Conservation (phyloP, 164 flowering plant genomes). For the Macadamia tetraphylla region DNA sequence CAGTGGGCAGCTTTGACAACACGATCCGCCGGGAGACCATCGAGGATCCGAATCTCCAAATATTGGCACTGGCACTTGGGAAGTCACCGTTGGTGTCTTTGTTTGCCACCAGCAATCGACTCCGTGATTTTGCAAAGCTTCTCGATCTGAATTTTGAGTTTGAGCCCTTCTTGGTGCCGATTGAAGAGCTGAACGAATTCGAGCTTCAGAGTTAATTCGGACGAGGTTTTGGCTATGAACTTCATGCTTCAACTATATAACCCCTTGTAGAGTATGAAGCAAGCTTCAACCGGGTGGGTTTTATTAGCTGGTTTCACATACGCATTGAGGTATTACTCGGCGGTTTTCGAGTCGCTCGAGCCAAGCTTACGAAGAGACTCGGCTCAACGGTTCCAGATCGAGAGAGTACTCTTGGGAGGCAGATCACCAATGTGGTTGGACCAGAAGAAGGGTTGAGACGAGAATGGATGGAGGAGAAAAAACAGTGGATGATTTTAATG, state of each 20-base stretch:
- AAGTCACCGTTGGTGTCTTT: slow-evolving; percentile 40
- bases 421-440: slow-evolving; percentile 52
- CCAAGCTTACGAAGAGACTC: slow-evolving; percentile 64
- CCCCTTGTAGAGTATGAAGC: slow-evolving; percentile 82
- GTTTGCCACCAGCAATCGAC: slow-evolving; percentile 67
- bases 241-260: slow-evolving; percentile 87
- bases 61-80: slow-evolving; percentile 66
- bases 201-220: slow-evolving; percentile 50
- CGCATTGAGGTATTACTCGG: slow-evolving; percentile 62
- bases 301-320: slow-evolving; percentile 42
- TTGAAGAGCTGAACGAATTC: slow-evolving; percentile 45
- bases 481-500: slow-evolving; percentile 60
- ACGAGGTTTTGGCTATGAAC: slow-evolving; percentile 69
- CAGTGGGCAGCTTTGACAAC: slow-evolving; percentile 94
- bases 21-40: slow-evolving; percentile 62
- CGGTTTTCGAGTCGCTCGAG: slow-evolving; percentile 83
- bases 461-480: slow-evolving; percentile 65
- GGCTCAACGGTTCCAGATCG: slow-evolving; percentile 49
- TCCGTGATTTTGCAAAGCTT: slow-evolving; percentile 64
- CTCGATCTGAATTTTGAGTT: slow-evolving; percentile 75
- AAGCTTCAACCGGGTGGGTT: slow-evolving; percentile 54
- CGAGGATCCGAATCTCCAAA: slow-evolving; percentile 58
- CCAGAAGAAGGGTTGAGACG: slow-evolving; percentile 35
- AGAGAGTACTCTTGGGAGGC: slow-evolving; percentile 55
- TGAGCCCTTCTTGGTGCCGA: slow-evolving; percentile 55